Conservation (phyloP, 2,329 filamentous ascomycete species). For the Aureobasidium leucospermi region DNA sequence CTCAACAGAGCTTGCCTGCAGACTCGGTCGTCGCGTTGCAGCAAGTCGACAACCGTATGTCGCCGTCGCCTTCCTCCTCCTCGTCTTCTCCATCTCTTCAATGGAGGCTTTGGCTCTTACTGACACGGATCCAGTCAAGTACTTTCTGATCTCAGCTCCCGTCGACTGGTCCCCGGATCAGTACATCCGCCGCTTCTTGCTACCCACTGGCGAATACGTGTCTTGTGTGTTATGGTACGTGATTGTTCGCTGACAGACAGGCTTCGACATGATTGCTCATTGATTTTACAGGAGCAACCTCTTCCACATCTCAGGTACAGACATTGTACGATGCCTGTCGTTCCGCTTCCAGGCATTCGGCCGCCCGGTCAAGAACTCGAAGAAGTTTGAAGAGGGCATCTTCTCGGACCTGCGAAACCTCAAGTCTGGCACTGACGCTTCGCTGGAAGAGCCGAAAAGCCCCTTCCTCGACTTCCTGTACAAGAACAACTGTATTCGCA, state of each 20-base stretch:
- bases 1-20: slow-evolving; percentile 89
- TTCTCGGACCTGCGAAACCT: slow-evolving; percentile 97
- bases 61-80: not conserved
- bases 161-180: slow-evolving; percentile 97
- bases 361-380: slow-evolving; percentile 96
- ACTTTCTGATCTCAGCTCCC: slow-evolving; percentile 96
- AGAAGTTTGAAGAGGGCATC: slow-evolving; percentile 99
- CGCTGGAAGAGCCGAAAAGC: slow-evolving; percentile 97
- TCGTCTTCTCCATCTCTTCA: not conserved
- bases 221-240: slow-evolving; percentile 85
- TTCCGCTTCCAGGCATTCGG: slow-evolving; percentile 99
- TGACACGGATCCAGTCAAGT: slow-evolving; percentile 67
- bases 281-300: slow-evolving; percentile 70
- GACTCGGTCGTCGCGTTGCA: slow-evolving; percentile 96
- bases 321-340: slow-evolving; percentile 95
- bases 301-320: slow-evolving; percentile 97
- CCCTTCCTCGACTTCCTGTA: slow-evolving; percentile 97
- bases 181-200: slow-evolving; percentile 89
- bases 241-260: slow-evolving; percentile 18
- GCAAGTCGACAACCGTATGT: slow-evolving; percentile 92
- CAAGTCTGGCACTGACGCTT: slow-evolving; percentile 96
- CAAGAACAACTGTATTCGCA: slow-evolving; percentile 99
- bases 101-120: slow-evolving; percentile 17
- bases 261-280: not conserved
- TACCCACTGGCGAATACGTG: slow-evolving; percentile 97